phyloP scores from a whole-genome alignment of 768 basidiomycete genomes.

The Cystofilobasidium ferigula region DNA sequence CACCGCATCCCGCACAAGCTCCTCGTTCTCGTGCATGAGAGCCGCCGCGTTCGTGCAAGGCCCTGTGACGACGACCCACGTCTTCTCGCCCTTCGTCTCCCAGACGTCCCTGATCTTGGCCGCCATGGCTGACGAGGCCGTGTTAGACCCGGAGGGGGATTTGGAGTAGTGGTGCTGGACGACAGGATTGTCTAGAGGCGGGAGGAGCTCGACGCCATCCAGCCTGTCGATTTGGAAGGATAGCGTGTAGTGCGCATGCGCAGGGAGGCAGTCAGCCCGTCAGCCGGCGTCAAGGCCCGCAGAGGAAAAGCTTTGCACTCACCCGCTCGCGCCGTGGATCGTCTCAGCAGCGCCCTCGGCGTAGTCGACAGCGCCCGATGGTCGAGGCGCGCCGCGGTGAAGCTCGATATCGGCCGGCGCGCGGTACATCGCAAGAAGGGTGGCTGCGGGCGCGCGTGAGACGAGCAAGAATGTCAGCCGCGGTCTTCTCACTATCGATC shows the following conservation, averaged over 20 bases:
- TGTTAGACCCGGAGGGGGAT: background rate
- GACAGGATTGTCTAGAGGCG: slow-evolving; percentile 43
- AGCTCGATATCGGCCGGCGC: background rate
- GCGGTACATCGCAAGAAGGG: slow-evolving; percentile 13
- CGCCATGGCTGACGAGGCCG: slow-evolving; percentile 58
- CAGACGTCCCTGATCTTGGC: slow-evolving; percentile 47
- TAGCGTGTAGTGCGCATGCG: no score
- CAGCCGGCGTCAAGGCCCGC: background rate
- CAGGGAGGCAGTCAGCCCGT: no score
- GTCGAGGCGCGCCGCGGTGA: slow-evolving; percentile 11
- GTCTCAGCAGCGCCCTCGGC: slow-evolving; percentile 21
- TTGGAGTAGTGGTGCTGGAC: slow-evolving; percentile 44
- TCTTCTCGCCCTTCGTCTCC: slow-evolving; percentile 49
- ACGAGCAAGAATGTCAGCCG: no score
- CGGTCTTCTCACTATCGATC: slow-evolving; percentile 44
- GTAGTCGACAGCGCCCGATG: slow-evolving; percentile 4
- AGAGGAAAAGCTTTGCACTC: background rate
- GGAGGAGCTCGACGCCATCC: slow-evolving; percentile 70
- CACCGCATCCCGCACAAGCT: slow-evolving; percentile 46
- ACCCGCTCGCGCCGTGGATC: slow-evolving; percentile 20
- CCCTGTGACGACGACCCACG: slow-evolving; percentile 63
- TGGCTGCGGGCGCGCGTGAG: background rate
- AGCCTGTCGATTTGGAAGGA: slow-evolving; percentile 42
- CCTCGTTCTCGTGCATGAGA: slow-evolving; percentile 49
- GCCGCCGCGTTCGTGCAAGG: slow-evolving; percentile 75